A percentile compares a stretch with the other conserved stretches of the same genome.
phyloP scores from a whole-genome alignment of 202 grass and related monocot genomes.

The Digitaria exilis region DNA sequence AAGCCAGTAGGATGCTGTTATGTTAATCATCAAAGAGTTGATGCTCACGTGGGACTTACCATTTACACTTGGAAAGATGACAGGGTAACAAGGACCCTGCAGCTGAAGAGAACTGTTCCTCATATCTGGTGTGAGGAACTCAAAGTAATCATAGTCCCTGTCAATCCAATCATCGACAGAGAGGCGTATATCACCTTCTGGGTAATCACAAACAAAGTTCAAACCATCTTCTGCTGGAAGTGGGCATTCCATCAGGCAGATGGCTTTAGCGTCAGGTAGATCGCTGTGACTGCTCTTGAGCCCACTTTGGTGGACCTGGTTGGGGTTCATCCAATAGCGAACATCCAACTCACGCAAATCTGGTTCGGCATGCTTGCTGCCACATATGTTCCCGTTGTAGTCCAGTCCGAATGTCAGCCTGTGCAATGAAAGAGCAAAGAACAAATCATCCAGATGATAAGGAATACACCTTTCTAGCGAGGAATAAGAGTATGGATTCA shows the following conservation, averaged over 20 bases:
- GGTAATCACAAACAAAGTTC: slow-evolving; percentile 94
- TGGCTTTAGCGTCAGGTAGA: slow-evolving; percentile 67
- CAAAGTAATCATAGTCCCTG: slow-evolving; percentile 97
- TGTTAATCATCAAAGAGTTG: background rate
- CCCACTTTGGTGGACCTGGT: slow-evolving; percentile 93
- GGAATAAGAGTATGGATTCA: background rate
- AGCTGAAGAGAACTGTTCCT: slow-evolving; percentile 88
- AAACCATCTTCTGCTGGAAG: slow-evolving; percentile 79
- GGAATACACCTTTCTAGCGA: background rate
- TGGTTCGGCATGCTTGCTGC: slow-evolving; percentile 62
- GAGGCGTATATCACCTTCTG: slow-evolving; percentile 86
- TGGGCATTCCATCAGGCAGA: slow-evolving; percentile 97
- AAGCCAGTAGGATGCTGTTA: background rate
- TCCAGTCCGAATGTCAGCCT: slow-evolving; percentile 89
- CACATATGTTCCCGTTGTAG: slow-evolving; percentile 93
- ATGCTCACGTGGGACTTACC: slow-evolving; percentile 43
- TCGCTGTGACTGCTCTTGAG: slow-evolving; percentile 55
- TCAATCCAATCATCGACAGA: slow-evolving; percentile 95
- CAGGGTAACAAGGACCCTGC: slow-evolving; percentile 94
- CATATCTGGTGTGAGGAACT: slow-evolving; percentile 90
- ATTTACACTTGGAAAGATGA: slow-evolving; percentile 97
- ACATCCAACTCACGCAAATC: slow-evolving; percentile 81
- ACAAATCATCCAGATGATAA: background rate
- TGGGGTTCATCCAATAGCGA: slow-evolving; percentile 83
- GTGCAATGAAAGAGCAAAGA: slow-evolving; percentile 26